Conservation (phyloP, 2,329 filamentous ascomycete species). For the Meredithiella fracta region DNA sequence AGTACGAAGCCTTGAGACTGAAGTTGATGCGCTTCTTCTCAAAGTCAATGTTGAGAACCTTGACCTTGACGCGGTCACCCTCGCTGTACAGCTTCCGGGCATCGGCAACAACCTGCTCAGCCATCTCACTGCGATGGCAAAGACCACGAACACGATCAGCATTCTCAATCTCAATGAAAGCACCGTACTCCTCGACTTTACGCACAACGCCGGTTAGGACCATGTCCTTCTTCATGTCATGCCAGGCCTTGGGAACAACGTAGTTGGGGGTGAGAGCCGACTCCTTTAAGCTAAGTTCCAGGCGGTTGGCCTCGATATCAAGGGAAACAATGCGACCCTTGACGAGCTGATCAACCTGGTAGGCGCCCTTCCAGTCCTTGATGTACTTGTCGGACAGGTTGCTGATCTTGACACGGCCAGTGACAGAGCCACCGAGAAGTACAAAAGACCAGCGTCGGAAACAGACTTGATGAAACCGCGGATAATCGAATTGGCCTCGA, state of each 20-base stretch:
- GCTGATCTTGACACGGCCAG: conserved; percentile 67
- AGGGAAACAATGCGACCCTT: conserved; percentile 67
- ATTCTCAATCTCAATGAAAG: conserved; percentile 79
- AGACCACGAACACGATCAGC: conserved; percentile 82
- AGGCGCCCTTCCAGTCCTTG: conserved; percentile 88
- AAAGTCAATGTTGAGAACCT: conserved; percentile 61
- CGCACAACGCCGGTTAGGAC: conserved; percentile 77
- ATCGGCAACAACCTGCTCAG: conserved; percentile 65
- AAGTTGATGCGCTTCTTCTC: conserved; percentile 70
- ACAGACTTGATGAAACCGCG: conserved; percentile 88
- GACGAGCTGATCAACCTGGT: conserved; percentile 78
- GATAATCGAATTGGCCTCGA: conserved; percentile 62
- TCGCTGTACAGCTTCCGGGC: conserved; percentile 79
- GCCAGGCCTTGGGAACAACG: conserved; percentile 52
- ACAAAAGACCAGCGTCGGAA: conserved; percentile 82
- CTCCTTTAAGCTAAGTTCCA: conserved; percentile 75
- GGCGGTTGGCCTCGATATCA: conserved; percentile 49
- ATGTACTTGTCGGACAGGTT: conserved; percentile 82
- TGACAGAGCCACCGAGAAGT: conserved; percentile 62
- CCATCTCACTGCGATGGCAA: conserved; percentile 85
- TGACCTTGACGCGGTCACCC: conserved; percentile 86
- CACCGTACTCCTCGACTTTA: conserved; percentile 88
- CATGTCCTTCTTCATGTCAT: conserved; percentile 65
- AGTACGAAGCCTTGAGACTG: conserved; percentile 83
- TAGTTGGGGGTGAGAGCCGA: conserved; percentile 71